These are phyloP conservation scores for Coniferiporia weirii DNA, from an alignment of 1,284 basidiomycete species.

Conservation along the genomic window DNA sequence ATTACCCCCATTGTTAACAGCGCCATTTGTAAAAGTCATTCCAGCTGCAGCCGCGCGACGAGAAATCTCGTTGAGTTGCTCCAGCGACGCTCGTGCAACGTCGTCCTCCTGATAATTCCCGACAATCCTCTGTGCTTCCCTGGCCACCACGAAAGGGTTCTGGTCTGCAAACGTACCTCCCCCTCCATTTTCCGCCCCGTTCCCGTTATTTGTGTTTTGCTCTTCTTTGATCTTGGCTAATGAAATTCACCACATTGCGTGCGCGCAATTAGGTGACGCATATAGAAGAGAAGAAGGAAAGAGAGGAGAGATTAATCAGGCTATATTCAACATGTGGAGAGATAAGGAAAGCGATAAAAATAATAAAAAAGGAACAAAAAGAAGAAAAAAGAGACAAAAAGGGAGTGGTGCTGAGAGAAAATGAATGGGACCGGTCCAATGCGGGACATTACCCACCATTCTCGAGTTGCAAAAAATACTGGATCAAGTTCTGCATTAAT, in stretches of 20 bases:
- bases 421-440: background rate
- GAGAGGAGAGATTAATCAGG: conserved; percentile 22
- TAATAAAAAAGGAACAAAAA: background rate
- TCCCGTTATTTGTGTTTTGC: conserved; percentile 12
- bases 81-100: conserved; percentile 55
- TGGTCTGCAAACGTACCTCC: conserved; percentile 25
- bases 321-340: background rate
- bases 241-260: background rate
- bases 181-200: background rate
- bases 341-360: background rate
- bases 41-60: conserved; percentile 46
- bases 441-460: conserved; percentile 39
- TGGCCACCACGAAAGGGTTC: conserved; percentile 53
- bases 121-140: conserved; percentile 53
- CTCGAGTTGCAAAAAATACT: conserved; percentile 74
- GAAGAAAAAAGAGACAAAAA: conserved; percentile 3
- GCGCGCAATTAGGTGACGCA: conserved; percentile 8
- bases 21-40: conserved; percentile 32
- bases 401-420: background rate
- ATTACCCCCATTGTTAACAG: conserved; percentile 10
- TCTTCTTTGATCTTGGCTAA: conserved; percentile 27
- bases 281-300: conserved; percentile 22
- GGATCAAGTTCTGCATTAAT: conserved; percentile 77
- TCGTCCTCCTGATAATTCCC: conserved; percentile 45
- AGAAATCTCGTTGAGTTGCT: conserved; percentile 73